Evolutionary conservation across 2,329 filamentous ascomycete species (phyloP), one percentile per base, ranked within the genome.

Genomic region (Botryotinia narcissicola): DNA sequence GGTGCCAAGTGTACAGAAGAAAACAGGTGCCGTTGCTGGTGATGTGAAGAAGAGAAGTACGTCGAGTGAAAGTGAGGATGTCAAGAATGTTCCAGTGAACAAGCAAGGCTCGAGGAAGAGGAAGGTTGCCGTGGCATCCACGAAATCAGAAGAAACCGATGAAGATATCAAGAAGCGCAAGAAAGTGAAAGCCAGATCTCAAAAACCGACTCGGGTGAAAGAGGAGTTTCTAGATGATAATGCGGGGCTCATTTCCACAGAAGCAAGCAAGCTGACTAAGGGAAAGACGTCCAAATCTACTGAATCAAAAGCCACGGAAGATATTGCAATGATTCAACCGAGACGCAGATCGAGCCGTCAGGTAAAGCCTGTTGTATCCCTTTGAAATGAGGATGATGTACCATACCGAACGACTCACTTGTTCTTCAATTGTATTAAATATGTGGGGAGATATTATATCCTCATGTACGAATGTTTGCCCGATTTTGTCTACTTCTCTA

Each of bases 1-100:
- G 70, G 94, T 97, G 0, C 94, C 94, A 0, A 89, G 86, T 20
- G 84, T 96, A 42, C 96, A 98, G 84, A 97, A 94, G 85, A 97
- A 97, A 85, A 80, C 79, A 4, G 80, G 79, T 12, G 68, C 75
- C 42, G 76, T 79, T 32, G 77, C 79, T 42, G 78, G 75, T 37
- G 79, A 79, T 63, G 54, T 76, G 18, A 79, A 80, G 61, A 74
- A 82, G 40, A 54, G 29, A 70, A 42, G 29, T 70, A 20, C 9
- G 77, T 80, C 88, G 7, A 87, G 87, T 48, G 85, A 83, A 80
- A 85, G 54, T 83, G 3, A 78, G 79, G n/a, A 22, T 22, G 9
- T 57, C 44, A 42, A 73, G 71, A 63, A 73, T 57, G 22, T 42
- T 60, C 25, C 22, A n/a, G 25, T 51, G 35, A 61, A 71, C 32